phyloP scores from a whole-genome alignment of 1,284 basidiomycete species.

The Cystobasidium pallidum region DNA sequence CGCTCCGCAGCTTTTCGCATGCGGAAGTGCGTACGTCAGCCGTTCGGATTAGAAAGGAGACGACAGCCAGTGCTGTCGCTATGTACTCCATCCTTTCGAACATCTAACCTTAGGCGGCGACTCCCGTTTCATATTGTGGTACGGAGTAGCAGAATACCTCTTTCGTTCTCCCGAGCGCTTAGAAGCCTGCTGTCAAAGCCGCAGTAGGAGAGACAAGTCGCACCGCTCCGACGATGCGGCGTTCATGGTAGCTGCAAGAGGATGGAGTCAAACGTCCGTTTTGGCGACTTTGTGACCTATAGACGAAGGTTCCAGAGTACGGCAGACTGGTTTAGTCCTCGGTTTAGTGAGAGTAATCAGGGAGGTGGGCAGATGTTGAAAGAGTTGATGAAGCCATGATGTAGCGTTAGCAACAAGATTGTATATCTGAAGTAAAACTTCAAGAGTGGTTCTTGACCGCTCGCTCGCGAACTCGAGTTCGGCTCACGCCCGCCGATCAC shows the following conservation, averaged over 20 bases:
- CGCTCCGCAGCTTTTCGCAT: too few relatives aligned
- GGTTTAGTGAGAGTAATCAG: slow-evolving; percentile 83
- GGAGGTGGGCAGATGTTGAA: slow-evolving; percentile 90
- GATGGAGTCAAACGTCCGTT: slow-evolving; percentile 95
- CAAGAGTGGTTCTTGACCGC: too few relatives aligned
- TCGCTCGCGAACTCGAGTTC: too few relatives aligned
- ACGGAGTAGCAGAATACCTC: slow-evolving; percentile 94
- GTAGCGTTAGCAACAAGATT: too few relatives aligned
- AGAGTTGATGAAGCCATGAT: slow-evolving; percentile 62
- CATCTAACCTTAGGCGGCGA: slow-evolving; percentile 93
- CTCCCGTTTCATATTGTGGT: slow-evolving; percentile 96
- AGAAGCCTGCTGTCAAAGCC: slow-evolving; percentile 71
- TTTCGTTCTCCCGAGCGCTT: slow-evolving; percentile 73
- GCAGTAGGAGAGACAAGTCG: slow-evolving; percentile 75
- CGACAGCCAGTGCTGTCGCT: too few relatives aligned
- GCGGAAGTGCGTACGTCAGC: too few relatives aligned
- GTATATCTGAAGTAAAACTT: too few relatives aligned
- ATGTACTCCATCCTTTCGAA: slow-evolving; percentile 88
- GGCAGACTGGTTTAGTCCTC: slow-evolving; percentile 77
- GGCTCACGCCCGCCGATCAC: too few relatives aligned
- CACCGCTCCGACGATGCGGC: slow-evolving; percentile 89
- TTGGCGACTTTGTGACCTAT: slow-evolving; percentile 91
- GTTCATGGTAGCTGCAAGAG: slow-evolving; percentile 91
- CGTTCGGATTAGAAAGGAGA: too few relatives aligned
- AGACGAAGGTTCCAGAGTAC: slow-evolving; percentile 79